These are phyloP conservation scores for Globisporangium splendens DNA, from an alignment of 352 stramenopile species.

Conservation along the genomic window DNA sequence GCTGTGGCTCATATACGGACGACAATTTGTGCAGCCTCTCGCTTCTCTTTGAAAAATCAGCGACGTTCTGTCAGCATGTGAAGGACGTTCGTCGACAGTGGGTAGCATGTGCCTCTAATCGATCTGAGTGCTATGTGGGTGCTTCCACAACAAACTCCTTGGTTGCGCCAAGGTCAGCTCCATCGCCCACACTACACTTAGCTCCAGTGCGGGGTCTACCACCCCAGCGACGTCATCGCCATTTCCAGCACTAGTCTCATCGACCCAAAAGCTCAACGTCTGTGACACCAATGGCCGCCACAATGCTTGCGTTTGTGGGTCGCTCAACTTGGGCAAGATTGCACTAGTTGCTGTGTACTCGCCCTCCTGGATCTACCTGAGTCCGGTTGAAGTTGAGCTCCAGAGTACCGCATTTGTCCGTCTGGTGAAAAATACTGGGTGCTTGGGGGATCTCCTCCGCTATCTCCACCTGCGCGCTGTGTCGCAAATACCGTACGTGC, in stretches of 20 bases:
- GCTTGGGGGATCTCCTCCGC: too few species aligned
- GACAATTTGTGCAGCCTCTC: too few species aligned
- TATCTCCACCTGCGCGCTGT: background rate
- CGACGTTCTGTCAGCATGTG: too few species aligned
- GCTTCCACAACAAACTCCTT: background rate
- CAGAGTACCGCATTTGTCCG: too few species aligned
- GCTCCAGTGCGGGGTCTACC: too few species aligned
- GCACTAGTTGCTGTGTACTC: background rate
- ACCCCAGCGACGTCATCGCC: background rate
- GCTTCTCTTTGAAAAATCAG: too few species aligned
- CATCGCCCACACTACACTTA: too few species aligned
- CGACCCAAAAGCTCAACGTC: background rate
- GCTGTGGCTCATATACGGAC: too few species aligned
- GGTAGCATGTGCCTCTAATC: conserved; percentile 26
- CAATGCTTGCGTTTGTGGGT: background rate
- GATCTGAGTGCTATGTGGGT: background rate
- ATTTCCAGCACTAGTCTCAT: background rate
- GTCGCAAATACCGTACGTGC: too few species aligned
- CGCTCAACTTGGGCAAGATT: background rate
- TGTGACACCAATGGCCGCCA: background rate
- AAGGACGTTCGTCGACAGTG: conserved; percentile 24
- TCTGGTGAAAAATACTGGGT: too few species aligned
- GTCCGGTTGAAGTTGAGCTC: background rate
- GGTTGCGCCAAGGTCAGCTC: background rate
- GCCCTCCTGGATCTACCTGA: background rate